Evolutionary conservation across 108 stramenopile species (phyloP).

Genomic region (Nitzschia palea): DNA sequence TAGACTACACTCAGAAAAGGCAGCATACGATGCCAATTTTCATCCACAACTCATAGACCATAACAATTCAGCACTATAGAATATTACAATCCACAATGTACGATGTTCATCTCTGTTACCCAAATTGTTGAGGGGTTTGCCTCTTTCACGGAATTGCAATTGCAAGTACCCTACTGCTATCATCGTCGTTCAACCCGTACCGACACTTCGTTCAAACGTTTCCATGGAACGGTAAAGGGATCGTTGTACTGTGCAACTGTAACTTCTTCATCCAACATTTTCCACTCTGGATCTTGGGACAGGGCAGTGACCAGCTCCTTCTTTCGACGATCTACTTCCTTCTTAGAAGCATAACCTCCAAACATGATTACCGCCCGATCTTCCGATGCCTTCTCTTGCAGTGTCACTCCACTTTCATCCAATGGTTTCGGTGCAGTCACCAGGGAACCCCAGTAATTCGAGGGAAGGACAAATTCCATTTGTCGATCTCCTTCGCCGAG

Average conservation of each 20-base stretch:
- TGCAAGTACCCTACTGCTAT: too few relatives aligned
- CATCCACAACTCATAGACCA: not conserved
- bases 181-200: conserved; percentile 34
- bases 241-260: conserved; percentile 92
- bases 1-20: too few relatives aligned
- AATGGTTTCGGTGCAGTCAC: conserved; percentile 71
- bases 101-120: not conserved
- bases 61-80: not conserved
- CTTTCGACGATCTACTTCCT: conserved; percentile 56
- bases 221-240: conserved; percentile 95
- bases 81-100: not conserved
- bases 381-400: conserved; percentile 46
- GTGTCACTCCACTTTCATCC: conserved; percentile 62
- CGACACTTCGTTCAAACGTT: conserved; percentile 89
- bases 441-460: conserved; percentile 70
- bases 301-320: conserved; percentile 50
- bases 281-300: conserved; percentile 31
- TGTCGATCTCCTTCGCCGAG: conserved; percentile 17
- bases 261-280: conserved; percentile 11
- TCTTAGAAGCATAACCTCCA: conserved; percentile 84
- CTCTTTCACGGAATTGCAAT: too few relatives aligned
- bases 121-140: too few relatives aligned
- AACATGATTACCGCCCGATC: conserved; percentile 83
- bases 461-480: conserved; percentile 92
- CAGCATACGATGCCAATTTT: not conserved